Evolutionary conservation across 345 rosid species (phyloP).

Genomic region (Camelina hispida): DNA sequence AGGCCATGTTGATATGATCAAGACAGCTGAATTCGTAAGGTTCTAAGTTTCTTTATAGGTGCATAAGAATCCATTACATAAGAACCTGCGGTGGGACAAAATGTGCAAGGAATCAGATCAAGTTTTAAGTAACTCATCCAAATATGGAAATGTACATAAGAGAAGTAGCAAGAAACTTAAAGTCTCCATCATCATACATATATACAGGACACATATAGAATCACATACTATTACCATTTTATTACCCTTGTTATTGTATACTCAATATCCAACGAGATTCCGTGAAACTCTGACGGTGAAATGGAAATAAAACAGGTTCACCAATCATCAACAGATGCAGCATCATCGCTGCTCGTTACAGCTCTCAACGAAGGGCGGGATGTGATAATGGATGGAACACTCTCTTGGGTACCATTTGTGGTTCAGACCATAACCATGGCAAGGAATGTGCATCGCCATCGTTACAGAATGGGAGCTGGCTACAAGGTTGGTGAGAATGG

Average conservation of each 20-base stretch:
- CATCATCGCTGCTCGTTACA: slow-evolving; percentile 92
- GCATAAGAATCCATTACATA: slow-evolving; percentile 15
- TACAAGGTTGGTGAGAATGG: slow-evolving; percentile 76
- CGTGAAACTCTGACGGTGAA: slow-evolving; percentile 23
- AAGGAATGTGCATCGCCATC: slow-evolving; percentile 79
- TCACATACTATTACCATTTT: no score
- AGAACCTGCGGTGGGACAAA: not conserved
- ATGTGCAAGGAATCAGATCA: slow-evolving; percentile 26
- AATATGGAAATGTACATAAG: not conserved
- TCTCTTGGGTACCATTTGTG: slow-evolving; percentile 95
- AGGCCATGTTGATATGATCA: slow-evolving; percentile 88
- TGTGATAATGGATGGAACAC: slow-evolving; percentile 97
- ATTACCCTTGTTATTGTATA: slow-evolving; percentile 12
- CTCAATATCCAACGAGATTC: not conserved
- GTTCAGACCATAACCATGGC: slow-evolving; percentile 95
- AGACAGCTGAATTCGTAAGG: slow-evolving; percentile 85
- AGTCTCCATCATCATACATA: not conserved
- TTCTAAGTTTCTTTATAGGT: slow-evolving; percentile 26
- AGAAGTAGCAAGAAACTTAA: not conserved
- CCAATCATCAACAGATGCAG: slow-evolving; percentile 97
- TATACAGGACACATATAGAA: no score
- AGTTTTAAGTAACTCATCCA: slow-evolving; percentile 21
- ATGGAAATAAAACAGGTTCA: slow-evolving; percentile 70
- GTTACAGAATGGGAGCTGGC: slow-evolving; percentile 92
- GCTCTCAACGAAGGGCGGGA: slow-evolving; percentile 95